Evolutionary conservation across 208 protist species (phyloP).

Genomic region (Sergeia podlipaevii): DNA sequence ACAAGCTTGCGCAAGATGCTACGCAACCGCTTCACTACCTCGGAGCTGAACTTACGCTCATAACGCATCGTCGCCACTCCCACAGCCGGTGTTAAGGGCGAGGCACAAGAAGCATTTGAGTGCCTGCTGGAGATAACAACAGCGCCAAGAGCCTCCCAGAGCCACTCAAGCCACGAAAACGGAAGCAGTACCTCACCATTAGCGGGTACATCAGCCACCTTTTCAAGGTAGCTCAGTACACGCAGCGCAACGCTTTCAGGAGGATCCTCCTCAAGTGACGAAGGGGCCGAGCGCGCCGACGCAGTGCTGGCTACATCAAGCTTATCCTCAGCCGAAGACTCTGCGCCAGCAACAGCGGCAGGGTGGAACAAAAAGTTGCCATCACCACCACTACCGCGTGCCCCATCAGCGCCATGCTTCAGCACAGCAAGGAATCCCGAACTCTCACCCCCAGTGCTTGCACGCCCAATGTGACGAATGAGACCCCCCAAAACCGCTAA

Average conservation of each 20-base stretch:
- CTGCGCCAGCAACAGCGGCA: neutral
- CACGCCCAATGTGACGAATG: conserved; percentile 13
- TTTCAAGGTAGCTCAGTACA: conserved; percentile 74
- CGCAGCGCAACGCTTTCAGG: conserved; percentile 39
- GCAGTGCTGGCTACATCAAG: conserved; percentile 1
- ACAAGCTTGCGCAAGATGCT: conserved; percentile 66
- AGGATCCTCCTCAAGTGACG: conserved; percentile 23
- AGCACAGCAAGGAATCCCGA: neutral
- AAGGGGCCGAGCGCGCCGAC: neutral
- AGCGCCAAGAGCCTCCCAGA: conserved; percentile 58
- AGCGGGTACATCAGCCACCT: conserved; percentile 61
- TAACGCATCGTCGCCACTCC: neutral
- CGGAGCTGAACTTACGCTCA: conserved; percentile 19
- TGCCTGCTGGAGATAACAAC: conserved; percentile 26
- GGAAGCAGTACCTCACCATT: conserved; percentile 62
- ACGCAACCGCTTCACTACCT: conserved; percentile 44
- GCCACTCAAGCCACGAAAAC: conserved; percentile 74
- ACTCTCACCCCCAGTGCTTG: neutral
- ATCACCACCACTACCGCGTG: neutral
- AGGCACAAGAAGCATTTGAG: neutral
- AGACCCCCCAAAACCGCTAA: conserved; percentile 34
- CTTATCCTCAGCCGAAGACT: too few species aligned
- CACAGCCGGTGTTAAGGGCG: neutral
- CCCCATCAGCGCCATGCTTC: neutral
- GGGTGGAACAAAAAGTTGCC: neutral